Conservation (phyloP, 306 rosid genomes). For the Dryas alaskensis region DNA sequence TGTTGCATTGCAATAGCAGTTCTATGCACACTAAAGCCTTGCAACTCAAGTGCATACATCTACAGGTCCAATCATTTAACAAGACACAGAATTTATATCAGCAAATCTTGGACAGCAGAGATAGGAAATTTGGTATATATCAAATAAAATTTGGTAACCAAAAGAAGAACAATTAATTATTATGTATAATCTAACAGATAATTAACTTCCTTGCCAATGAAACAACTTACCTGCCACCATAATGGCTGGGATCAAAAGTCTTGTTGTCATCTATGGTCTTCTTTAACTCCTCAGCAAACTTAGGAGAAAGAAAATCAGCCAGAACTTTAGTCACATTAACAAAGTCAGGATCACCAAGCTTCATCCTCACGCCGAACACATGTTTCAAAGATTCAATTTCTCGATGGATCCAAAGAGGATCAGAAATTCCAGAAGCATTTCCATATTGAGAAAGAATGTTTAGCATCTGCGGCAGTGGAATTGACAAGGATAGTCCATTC, state of each 20-base stretch:
- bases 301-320: slow-evolving; percentile 71
- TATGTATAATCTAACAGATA: slow-evolving; percentile 6
- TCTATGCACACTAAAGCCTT: neutral
- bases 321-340: slow-evolving; percentile 52
- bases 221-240: slow-evolving; percentile 65
- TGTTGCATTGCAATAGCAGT: neutral
- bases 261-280: slow-evolving; percentile 55
- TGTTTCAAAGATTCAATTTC: slow-evolving; percentile 80
- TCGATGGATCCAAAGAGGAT: slow-evolving; percentile 67
- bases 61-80: neutral
- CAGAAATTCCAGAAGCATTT: slow-evolving; percentile 56
- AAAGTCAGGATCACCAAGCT: slow-evolving; percentile 85
- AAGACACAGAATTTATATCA: neutral
- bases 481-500: slow-evolving; percentile 15
- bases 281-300: slow-evolving; percentile 57
- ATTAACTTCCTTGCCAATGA: slow-evolving; percentile 4
- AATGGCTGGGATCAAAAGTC: slow-evolving; percentile 62
- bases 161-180: neutral
- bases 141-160: neutral
- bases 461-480: slow-evolving; percentile 51
- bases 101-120: neutral
- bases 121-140: neutral
- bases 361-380: slow-evolving; percentile 68
- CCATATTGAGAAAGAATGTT: slow-evolving; percentile 69
- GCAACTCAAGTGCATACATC: neutral